Percentiles rank a stretch among this genome's conserved stretches.
These are phyloP conservation scores for Termitomyces sp. DNA, from an alignment of 768 basidiomycete species.

Conservation along the genomic window DNA sequence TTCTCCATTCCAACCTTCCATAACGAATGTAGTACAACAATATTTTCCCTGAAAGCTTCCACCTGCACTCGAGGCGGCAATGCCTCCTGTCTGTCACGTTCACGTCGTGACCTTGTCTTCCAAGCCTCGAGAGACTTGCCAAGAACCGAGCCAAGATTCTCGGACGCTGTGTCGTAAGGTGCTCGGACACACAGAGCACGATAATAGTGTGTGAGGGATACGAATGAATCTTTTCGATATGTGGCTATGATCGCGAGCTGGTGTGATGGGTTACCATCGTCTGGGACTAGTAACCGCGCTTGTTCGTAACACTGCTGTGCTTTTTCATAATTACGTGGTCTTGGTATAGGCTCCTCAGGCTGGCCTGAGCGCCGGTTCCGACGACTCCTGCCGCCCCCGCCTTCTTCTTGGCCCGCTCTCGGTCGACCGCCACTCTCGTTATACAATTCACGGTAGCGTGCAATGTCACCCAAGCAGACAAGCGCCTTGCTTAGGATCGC, in stretches of 20 bases:
- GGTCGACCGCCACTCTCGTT: constrained; percentile 67
- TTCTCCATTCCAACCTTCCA: constrained; percentile 59
- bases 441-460: constrained; percentile 90
- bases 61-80: constrained; percentile 49
- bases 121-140: constrained; percentile 62
- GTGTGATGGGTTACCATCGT: constrained; percentile 93
- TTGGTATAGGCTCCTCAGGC: constrained; percentile 43
- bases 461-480: constrained; percentile 91
- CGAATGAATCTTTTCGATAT: constrained; percentile 81
- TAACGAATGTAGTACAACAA: constrained; percentile 75
- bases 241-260: constrained; percentile 92
- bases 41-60: constrained; percentile 66
- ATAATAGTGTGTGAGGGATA: constrained; percentile 82
- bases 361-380: constrained; percentile 48
- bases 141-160: constrained; percentile 78
- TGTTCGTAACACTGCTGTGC: constrained; percentile 84
- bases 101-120: constrained; percentile 39
- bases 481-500: constrained; percentile 82
- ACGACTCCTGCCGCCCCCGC: constrained; percentile 34
- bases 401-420: constrained; percentile 66
- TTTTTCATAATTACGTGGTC: constrained; percentile 66
- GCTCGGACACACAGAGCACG: constrained; percentile 83
- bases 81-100: constrained; percentile 31
- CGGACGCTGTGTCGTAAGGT: constrained; percentile 84
- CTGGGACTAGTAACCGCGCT: constrained; percentile 76